Conservation (phyloP, 352 stramenopile genomes). For the Phytopythium mirpurense region DNA sequence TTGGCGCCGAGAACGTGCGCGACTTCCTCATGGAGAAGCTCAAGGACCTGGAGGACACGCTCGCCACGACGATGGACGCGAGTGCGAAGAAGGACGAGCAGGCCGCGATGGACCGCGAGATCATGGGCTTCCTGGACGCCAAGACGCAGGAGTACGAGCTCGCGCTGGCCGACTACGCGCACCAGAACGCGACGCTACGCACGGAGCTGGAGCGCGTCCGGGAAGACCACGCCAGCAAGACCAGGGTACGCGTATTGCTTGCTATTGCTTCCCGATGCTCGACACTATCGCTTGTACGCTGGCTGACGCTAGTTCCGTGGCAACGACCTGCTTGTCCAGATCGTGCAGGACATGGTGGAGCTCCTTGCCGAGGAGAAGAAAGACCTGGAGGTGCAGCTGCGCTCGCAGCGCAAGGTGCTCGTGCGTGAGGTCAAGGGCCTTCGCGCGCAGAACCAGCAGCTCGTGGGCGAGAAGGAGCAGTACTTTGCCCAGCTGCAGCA, state of each 20-base stretch:
- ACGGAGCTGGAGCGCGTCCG: slow-evolving; percentile 38
- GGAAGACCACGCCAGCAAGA: slow-evolving; percentile 55
- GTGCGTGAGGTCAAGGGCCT: slow-evolving; percentile 78
- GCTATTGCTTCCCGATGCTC: not conserved
- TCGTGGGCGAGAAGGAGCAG: slow-evolving; percentile 54
- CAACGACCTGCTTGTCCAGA: slow-evolving; percentile 23
- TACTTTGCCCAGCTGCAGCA: slow-evolving; percentile 77
- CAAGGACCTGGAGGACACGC: slow-evolving; percentile 64
- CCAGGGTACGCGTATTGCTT: slow-evolving; percentile 28
- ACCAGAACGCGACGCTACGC: slow-evolving; percentile 48
- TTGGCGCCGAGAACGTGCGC: slow-evolving; percentile 73
- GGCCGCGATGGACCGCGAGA: slow-evolving; percentile 62
- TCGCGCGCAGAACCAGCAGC: slow-evolving; percentile 58
- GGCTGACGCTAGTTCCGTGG: too few species aligned
- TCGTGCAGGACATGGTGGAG: slow-evolving; percentile 79
- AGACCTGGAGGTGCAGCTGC: slow-evolving; percentile 62
- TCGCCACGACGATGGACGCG: slow-evolving; percentile 47
- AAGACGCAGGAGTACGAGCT: slow-evolving; percentile 76
- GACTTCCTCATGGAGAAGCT: slow-evolving; percentile 86
- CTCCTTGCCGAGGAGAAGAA: slow-evolving; percentile 72
- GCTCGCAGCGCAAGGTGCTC: slow-evolving; percentile 74
- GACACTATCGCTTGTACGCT: too few species aligned
- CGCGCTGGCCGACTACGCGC: slow-evolving; percentile 39
- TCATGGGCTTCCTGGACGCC: slow-evolving; percentile 78
- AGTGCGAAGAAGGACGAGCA: slow-evolving; percentile 65